Percentiles rank a stretch among this genome's conserved stretches.
Conservation (phyloP, 2,329 filamentous ascomycete genomes). For the Penicillium crustosum region DNA sequence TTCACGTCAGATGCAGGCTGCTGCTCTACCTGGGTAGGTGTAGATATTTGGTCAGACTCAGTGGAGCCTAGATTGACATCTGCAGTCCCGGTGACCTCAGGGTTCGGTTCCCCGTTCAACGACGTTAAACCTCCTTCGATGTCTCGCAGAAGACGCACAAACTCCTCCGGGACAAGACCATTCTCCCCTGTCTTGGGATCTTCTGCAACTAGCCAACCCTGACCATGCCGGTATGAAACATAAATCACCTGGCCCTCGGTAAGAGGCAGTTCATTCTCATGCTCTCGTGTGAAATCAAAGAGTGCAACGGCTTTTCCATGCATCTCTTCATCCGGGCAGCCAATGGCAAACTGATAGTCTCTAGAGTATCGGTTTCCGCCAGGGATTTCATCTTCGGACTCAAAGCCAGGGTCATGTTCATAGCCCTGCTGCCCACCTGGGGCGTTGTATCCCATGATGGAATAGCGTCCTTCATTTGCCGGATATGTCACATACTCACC, state of each 20-base stretch:
- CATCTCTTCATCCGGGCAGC: slow-evolving; percentile 94
- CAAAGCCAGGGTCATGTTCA: slow-evolving; percentile 33
- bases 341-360: slow-evolving; percentile 93
- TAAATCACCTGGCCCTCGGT: slow-evolving; percentile 94
- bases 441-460: slow-evolving; percentile 41
- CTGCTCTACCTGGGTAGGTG: slow-evolving; percentile 32
- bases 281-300: slow-evolving; percentile 92
- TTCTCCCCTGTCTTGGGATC: slow-evolving; percentile 93
- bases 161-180: slow-evolving; percentile 92
- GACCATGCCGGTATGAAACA: slow-evolving; percentile 92
- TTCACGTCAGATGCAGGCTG: slow-evolving; percentile 1
- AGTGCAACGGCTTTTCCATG: slow-evolving; percentile 93
- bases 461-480: slow-evolving; percentile 61
- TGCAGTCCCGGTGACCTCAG: slow-evolving; percentile 46
- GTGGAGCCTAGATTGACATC: slow-evolving; percentile 57
- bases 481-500: slow-evolving; percentile 81
- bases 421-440: slow-evolving; percentile 45
- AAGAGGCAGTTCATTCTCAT: slow-evolving; percentile 91
- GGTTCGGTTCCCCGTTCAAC: slow-evolving; percentile 56
- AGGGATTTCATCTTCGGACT: slow-evolving; percentile 53
- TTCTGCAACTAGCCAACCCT: slow-evolving; percentile 96
- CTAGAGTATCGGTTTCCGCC: slow-evolving; percentile 74
- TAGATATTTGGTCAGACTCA: slow-evolving; percentile 33
- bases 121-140: slow-evolving; percentile 87
- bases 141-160: slow-evolving; percentile 85